These are phyloP conservation scores for Epichloe hybrida DNA, from an alignment of 2,329 filamentous ascomycete genomes.

Conservation along the genomic window DNA sequence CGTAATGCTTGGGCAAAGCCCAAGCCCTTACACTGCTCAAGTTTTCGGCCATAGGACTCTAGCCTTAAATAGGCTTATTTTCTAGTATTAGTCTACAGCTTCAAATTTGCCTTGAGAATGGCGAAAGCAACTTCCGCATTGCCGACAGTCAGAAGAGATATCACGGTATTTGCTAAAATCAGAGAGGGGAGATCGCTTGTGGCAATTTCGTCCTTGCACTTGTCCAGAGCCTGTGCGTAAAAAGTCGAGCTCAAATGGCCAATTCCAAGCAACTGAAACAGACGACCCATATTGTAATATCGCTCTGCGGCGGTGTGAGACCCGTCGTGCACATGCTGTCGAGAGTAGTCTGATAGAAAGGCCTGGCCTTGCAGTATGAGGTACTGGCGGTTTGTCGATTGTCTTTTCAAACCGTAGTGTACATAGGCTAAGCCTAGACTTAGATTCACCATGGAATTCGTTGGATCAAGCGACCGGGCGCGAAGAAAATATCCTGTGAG, in stretches of 20 bases:
- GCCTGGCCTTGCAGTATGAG: conserved; percentile 72
- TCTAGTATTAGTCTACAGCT: conserved; percentile 6
- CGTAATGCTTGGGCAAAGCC: too few relatives aligned
- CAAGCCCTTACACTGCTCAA: too few relatives aligned
- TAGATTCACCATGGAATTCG: conserved; percentile 67
- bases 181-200: conserved; percentile 15
- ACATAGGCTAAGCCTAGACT: conserved; percentile 75
- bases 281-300: conserved; percentile 25
- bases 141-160: conserved; percentile 18
- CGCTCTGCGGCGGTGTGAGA: conserved; percentile 15
- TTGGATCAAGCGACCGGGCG: conserved; percentile 58
- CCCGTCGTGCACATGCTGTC: conserved; percentile 6
- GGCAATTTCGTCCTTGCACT: not conserved
- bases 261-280: conserved; percentile 25
- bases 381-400: conserved; percentile 81
- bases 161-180: conserved; percentile 20
- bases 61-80: not conserved
- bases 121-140: conserved; percentile 15
- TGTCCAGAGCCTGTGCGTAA: conserved; percentile 38
- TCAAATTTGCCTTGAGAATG: conserved; percentile 16
- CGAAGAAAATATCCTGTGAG: conserved; percentile 64
- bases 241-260: conserved; percentile 50
- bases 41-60: too few relatives aligned
- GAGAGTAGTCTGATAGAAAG: conserved; percentile 46
- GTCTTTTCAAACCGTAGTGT: conserved; percentile 78